These are phyloP conservation scores for Pyrus betulifolia DNA, from an alignment of 306 rosid species.

Conservation along the genomic window DNA sequence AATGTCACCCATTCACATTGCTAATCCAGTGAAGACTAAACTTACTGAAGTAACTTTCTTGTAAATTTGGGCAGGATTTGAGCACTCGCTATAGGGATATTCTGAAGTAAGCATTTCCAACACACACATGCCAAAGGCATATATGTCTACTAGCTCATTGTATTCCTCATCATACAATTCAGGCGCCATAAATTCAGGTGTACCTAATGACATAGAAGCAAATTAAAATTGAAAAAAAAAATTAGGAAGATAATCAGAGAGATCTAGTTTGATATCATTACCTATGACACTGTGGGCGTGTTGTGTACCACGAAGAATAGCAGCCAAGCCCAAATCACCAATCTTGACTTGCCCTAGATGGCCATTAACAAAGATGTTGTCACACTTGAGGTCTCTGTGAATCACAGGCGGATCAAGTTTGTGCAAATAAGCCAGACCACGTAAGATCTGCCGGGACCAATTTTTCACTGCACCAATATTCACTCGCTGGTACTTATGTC, in stretches of 20 bases:
- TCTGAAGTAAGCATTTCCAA: conserved; percentile 82
- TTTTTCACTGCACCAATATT: conserved; percentile 57
- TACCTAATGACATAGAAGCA: conserved; percentile 35
- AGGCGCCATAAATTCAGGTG: conserved; percentile 99
- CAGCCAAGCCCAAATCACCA: conserved; percentile 89
- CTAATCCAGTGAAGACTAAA: not conserved
- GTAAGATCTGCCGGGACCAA: conserved; percentile 72
- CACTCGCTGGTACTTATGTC: conserved; percentile 46
- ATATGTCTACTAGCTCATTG: conserved; percentile 71
- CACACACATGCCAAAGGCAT: conserved; percentile 90
- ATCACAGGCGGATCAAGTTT: conserved; percentile 69
- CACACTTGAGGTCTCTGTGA: conserved; percentile 89
- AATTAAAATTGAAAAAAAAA: not conserved
- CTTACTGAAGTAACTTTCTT: conserved; percentile 84
- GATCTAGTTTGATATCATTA: conserved; percentile 4
- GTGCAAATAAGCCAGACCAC: conserved; percentile 68
- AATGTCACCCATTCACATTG: not conserved
- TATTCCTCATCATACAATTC: conserved; percentile 86
- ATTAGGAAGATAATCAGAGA: not conserved
- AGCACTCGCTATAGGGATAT: conserved; percentile 77
- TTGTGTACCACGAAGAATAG: conserved; percentile 59
- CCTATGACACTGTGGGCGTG: conserved; percentile 90
- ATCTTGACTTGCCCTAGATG: conserved; percentile 80
- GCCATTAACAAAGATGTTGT: conserved; percentile 83
- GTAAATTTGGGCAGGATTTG: conserved; percentile 94